Conservation (phyloP, 23 red algal species). For the Gracilaria caudata region DNA sequence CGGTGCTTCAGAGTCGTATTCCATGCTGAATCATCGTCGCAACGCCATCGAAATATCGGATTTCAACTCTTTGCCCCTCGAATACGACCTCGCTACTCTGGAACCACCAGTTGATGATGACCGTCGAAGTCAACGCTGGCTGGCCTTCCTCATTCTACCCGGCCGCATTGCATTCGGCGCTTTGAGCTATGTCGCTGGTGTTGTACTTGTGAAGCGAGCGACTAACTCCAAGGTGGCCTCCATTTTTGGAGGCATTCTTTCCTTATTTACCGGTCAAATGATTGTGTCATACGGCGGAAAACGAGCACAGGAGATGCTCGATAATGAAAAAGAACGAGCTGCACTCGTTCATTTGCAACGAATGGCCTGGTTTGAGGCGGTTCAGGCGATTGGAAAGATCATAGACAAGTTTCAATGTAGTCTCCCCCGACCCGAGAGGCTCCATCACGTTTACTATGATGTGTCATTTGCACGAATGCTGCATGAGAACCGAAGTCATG, state of each 20-base stretch:
- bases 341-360: conserved; percentile 13
- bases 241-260: conserved; percentile 5
- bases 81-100: background rate
- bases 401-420: conserved; percentile 47
- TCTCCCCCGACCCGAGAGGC: conserved; percentile 24
- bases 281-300: conserved; percentile 5
- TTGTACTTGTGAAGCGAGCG: conserved; percentile 4
- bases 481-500: conserved; percentile 10
- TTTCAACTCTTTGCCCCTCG: background rate
- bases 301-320: background rate
- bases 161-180: conserved; percentile 61
- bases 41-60: background rate
- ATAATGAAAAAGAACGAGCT: conserved; percentile 1
- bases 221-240: background rate
- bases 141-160: conserved; percentile 44
- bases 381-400: conserved; percentile 71
- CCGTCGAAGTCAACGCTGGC: conserved; percentile 18
- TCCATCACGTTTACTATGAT: conserved; percentile 56
- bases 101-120: conserved; percentile 23
- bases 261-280: conserved; percentile 30
- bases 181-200: conserved; percentile 33
- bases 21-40: background rate
- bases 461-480: conserved; percentile 36
- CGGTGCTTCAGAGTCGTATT: background rate
- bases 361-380: conserved; percentile 64